Evolutionary conservation across 257 asterid genomes (phyloP).

Genomic region (Fraxinus excelsior): DNA sequence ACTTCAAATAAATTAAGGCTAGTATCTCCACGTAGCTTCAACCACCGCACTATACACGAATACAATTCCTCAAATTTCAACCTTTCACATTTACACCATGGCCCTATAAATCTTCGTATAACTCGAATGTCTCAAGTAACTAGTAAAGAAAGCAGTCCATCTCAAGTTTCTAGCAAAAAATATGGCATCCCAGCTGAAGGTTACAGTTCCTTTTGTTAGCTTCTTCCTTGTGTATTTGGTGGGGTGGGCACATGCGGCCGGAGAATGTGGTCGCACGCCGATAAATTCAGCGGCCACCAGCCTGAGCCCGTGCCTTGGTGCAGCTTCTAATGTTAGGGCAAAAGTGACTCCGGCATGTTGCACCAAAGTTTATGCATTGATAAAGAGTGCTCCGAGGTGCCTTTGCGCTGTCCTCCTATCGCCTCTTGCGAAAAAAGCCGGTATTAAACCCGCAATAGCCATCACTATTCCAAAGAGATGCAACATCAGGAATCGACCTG

Average conservation of each 20-base stretch:
- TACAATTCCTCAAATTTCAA: neutral
- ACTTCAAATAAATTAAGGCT: neutral
- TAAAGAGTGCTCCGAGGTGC: constrained; percentile 36
- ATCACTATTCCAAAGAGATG: constrained; percentile 43
- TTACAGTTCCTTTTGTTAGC: constrained; percentile 2
- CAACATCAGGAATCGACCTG: constrained; percentile 38
- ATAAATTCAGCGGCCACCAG: constrained; percentile 26
- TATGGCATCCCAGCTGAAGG: constrained; percentile 23
- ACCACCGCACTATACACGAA: neutral
- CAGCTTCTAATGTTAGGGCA: constrained; percentile 25
- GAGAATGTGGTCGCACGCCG: constrained; percentile 39
- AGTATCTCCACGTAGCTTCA: neutral
- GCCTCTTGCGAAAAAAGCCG: constrained; percentile 35
- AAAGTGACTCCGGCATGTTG: constrained; percentile 36
- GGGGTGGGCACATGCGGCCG: constrained; percentile 29
- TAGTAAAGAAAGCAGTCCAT: neutral
- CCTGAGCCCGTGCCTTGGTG: constrained; percentile 39
- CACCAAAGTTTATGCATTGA: constrained; percentile 28
- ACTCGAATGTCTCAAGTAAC: neutral
- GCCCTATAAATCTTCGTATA: neutral
- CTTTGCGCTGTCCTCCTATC: constrained; percentile 45
- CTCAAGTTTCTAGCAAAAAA: neutral
- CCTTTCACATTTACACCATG: constrained; percentile 2
- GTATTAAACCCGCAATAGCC: constrained; percentile 37
- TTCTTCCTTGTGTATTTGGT: constrained; percentile 20